Conservation (phyloP, 139 green algal genomes). For the Dunaliella primolecta region DNA sequence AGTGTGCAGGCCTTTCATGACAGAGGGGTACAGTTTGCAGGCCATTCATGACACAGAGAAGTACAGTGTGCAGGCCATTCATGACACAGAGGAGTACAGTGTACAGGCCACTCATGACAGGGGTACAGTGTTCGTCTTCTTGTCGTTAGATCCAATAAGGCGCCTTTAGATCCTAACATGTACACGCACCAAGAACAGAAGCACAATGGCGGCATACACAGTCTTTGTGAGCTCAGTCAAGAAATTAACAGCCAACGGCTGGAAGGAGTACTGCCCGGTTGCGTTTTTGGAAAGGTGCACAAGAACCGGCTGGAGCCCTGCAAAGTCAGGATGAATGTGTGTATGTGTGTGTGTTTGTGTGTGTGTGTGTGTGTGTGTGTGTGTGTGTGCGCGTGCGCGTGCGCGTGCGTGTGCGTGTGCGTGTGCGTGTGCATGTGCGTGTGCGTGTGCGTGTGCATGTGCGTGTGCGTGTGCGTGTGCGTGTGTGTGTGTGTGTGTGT, state of each 20-base stretch:
- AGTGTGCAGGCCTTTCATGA: too few relatives aligned
- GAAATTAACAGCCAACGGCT: constrained; percentile 90
- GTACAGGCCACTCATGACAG: too few relatives aligned
- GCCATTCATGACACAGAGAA: too few relatives aligned
- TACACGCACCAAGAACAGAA: constrained; percentile 79
- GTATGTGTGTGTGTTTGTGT: not conserved
- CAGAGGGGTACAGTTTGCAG: too few relatives aligned
- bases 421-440: not conserved
- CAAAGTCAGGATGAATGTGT: not conserved
- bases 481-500: not conserved
- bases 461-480: not conserved
- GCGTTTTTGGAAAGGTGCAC: constrained; percentile 91
- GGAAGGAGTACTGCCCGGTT: constrained; percentile 82
- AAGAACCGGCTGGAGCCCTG: constrained; percentile 88
- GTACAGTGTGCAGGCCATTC: too few relatives aligned
- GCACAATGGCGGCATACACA: constrained; percentile 77
- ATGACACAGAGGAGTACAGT: too few relatives aligned
- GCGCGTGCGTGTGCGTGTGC: not conserved
- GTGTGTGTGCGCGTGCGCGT: not conserved
- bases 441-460: not conserved
- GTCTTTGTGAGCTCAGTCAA: constrained; percentile 86
- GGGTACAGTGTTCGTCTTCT: too few relatives aligned
- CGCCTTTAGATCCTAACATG: too few relatives aligned
- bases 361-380: not conserved
- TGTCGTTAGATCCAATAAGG: too few relatives aligned